Evolutionary conservation across 257 asterid species (phyloP), one percentile per base, ranked within the genome.

Genomic region (Fraxinus americana): DNA sequence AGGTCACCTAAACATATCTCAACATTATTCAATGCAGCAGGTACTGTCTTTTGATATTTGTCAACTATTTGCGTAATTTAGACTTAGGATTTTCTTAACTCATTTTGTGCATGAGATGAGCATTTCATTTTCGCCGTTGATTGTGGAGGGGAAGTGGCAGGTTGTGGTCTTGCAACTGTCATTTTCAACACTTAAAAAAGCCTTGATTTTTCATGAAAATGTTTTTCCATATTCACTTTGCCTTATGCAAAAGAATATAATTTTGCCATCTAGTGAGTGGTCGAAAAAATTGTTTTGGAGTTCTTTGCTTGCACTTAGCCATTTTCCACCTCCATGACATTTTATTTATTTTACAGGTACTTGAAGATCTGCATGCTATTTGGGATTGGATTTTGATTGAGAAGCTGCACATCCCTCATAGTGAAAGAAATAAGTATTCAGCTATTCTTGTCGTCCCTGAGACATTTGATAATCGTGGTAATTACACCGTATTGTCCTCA

Each of bases 381-480:
- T 93, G 97, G 99, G 97, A 96, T 77, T 96, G 98, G 97, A 80
- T 90, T 84, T 87, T 96, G 92, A 79, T 82, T 67, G 96, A 92
- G 75, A 93, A 93, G 73, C 82, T 96, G 79, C 80, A 87, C 78
- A 90, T 96, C 77, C 90, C 92, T 41, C 91, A 43, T 32, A 84
- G 80, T 80, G 88, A 88, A 80, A 89, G 99, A 86, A 89, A 87
- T 78, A 87, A 77, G 88, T 96, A 88, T 78, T 84, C 97, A 75
- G 97, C 97, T 48, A 71, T 93, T 82, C 88, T 96, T 91, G 97
- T 96, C 82, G 87, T 93, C 75, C 94, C 99, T 0, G 99, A 96
- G 89, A 87, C 98, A 61, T 92, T 93, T 82, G 99, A 96, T 81
- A 93, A 81, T 75, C 97, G 95, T 2, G 99, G 99, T 94, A 92